These are phyloP conservation scores for Bruguiera parviflora DNA, from an alignment of 345 rosid genomes.

Conservation along the genomic window DNA sequence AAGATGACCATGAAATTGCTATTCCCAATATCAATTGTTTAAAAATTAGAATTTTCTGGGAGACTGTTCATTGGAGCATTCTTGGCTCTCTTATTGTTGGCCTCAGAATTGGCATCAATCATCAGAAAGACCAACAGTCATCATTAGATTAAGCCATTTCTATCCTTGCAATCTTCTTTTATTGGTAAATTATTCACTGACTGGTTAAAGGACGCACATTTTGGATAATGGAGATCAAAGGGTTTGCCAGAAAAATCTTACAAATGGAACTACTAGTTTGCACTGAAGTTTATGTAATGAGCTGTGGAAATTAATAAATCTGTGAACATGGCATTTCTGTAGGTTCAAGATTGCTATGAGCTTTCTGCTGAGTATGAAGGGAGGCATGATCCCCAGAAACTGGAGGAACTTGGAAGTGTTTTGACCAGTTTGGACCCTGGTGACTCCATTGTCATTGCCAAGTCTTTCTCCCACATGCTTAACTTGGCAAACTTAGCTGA, in stretches of 20 bases:
- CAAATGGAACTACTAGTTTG: too few species aligned
- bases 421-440: constrained; percentile 86
- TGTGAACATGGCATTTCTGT: background rate
- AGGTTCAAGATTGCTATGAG: constrained; percentile 93
- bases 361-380: constrained; percentile 87
- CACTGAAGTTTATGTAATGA: constrained; percentile 6
- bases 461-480: constrained; percentile 93
- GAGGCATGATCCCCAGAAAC: constrained; percentile 56
- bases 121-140: too few species aligned
- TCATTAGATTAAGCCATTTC: too few species aligned
- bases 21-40: too few species aligned
- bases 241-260: too few species aligned
- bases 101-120: too few species aligned
- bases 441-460: constrained; percentile 80
- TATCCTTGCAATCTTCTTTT: too few species aligned
- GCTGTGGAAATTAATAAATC: background rate
- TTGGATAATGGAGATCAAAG: background rate
- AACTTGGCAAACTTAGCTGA: constrained; percentile 97
- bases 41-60: too few species aligned
- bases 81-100: too few species aligned
- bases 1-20: too few species aligned
- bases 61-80: too few species aligned
- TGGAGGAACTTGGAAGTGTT: constrained; percentile 76
- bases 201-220: background rate
- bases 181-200: too few species aligned